These are phyloP conservation scores for Vigna trinervia DNA, from an alignment of 306 rosid genomes.

Conservation along the genomic window DNA sequence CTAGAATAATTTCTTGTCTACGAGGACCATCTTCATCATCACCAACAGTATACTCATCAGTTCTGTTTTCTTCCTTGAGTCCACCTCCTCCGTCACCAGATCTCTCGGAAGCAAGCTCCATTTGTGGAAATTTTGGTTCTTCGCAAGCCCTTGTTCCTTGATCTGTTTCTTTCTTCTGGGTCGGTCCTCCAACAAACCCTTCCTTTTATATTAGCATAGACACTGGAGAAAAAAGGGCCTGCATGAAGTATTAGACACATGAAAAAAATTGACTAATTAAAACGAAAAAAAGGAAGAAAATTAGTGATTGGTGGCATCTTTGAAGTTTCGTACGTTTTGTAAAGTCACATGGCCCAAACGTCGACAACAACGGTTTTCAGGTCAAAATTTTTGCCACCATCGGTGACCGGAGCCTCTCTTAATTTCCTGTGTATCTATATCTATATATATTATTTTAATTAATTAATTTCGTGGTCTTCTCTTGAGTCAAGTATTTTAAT, in stretches of 20 bases:
- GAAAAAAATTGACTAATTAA: slow-evolving; percentile 44
- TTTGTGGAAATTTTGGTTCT: slow-evolving; percentile 17
- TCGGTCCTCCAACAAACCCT: slow-evolving; percentile 37
- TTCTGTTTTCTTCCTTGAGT: slow-evolving; percentile 52
- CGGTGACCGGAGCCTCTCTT: slow-evolving; percentile 44
- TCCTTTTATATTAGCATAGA: slow-evolving; percentile 35
- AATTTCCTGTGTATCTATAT: background rate
- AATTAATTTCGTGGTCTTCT: slow-evolving; percentile 33
- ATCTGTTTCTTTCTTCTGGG: slow-evolving; percentile 2
- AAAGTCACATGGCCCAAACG: slow-evolving; percentile 56
- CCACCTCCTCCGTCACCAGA: slow-evolving; percentile 48
- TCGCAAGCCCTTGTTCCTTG: background rate
- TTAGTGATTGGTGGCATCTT: slow-evolving; percentile 50
- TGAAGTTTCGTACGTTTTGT: slow-evolving; percentile 69
- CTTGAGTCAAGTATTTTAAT: slow-evolving; percentile 45
- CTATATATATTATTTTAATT: background rate
- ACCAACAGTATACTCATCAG: slow-evolving; percentile 48
- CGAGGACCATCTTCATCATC: slow-evolving; percentile 38
- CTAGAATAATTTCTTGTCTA: slow-evolving; percentile 38
- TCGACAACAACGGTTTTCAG: slow-evolving; percentile 32
- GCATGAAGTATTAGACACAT: slow-evolving; percentile 70
- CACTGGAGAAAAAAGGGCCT: slow-evolving; percentile 44
- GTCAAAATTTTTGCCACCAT: slow-evolving; percentile 58
- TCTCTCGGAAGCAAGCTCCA: slow-evolving; percentile 57
- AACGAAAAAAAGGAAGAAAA: background rate